Percentiles rank a stretch among this genome's conserved stretches.
Conservation (phyloP, 2,329 filamentous ascomycete genomes). For the Proliferodiscus dingleyae region DNA sequence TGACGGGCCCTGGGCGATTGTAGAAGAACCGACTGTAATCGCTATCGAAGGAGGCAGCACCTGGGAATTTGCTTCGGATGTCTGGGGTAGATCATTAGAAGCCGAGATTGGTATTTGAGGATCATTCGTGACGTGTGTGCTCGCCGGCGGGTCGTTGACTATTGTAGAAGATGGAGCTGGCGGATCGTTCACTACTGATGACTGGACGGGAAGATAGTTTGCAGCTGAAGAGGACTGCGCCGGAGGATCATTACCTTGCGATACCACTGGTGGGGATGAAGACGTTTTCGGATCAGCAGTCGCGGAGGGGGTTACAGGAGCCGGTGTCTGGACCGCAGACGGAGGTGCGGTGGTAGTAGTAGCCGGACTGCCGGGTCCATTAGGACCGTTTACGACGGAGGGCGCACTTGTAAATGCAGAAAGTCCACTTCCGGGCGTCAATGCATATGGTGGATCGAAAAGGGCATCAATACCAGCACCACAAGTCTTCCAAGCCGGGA, state of each 20-base stretch:
- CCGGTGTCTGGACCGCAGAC: not conserved
- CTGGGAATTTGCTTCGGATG: not conserved
- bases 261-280: not conserved
- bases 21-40: not conserved
- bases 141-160: not conserved
- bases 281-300: not conserved
- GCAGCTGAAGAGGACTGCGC: not conserved
- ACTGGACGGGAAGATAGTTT: not conserved
- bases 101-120: not conserved
- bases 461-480: not conserved
- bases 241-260: not conserved
- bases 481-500: not conserved
- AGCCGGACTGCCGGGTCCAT: not conserved
- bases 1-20: not conserved
- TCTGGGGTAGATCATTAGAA: not conserved
- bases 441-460: not conserved
- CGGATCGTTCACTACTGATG: not conserved
- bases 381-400: not conserved
- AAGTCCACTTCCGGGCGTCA: not conserved
- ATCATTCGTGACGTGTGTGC: not conserved
- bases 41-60: conserved; percentile 8
- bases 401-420: not conserved
- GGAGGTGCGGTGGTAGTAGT: not conserved
- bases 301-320: not conserved
- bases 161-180: not conserved